Percentiles rank a stretch among this genome's conserved stretches.
These are phyloP conservation scores for Infundibulicybe gibba DNA, from an alignment of 768 basidiomycete genomes.

Conservation along the genomic window DNA sequence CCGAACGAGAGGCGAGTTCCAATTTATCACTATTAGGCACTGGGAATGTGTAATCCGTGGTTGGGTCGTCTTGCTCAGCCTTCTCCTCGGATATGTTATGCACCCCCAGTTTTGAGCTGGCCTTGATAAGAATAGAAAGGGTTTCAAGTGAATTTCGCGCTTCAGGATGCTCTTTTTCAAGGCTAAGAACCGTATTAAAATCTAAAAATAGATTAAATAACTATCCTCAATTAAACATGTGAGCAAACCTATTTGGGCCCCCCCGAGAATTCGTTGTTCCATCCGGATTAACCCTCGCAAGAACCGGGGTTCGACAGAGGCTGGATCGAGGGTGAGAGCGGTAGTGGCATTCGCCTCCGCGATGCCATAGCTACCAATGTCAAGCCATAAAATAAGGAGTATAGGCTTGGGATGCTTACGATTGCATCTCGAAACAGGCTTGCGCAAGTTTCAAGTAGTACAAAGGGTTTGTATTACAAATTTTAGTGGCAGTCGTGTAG, in stretches of 20 bases:
- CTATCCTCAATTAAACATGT: background rate
- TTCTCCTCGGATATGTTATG: constrained; percentile 2
- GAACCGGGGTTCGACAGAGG: constrained; percentile 13
- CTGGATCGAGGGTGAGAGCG: constrained; percentile 17
- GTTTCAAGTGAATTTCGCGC: constrained; percentile 22
- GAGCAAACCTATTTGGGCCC: constrained; percentile 22
- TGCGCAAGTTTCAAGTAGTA: constrained; percentile 14
- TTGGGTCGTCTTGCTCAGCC: constrained; percentile 8
- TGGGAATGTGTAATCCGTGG: constrained; percentile 29
- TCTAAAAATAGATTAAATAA: constrained; percentile 14
- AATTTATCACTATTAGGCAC: constrained; percentile 27
- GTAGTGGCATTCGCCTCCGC: constrained; percentile 17
- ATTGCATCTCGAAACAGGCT: constrained; percentile 8
- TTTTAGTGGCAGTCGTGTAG: constrained; percentile 27
- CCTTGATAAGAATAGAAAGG: constrained; percentile 17
- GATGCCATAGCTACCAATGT: constrained; percentile 9
- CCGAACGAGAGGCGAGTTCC: constrained; percentile 40
- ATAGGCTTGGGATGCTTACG: constrained; percentile 6
- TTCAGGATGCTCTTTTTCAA: constrained; percentile 22
- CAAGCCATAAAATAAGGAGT: background rate
- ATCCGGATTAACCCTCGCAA: constrained; percentile 15
- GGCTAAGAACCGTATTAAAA: constrained; percentile 29
- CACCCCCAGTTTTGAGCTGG: constrained; percentile 7
- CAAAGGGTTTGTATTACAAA: constrained; percentile 14
- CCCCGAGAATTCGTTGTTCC: constrained; percentile 15